Evolutionary conservation across 116 monocot genomes (phyloP).

Genomic region (Papilionanthe hybrid): DNA sequence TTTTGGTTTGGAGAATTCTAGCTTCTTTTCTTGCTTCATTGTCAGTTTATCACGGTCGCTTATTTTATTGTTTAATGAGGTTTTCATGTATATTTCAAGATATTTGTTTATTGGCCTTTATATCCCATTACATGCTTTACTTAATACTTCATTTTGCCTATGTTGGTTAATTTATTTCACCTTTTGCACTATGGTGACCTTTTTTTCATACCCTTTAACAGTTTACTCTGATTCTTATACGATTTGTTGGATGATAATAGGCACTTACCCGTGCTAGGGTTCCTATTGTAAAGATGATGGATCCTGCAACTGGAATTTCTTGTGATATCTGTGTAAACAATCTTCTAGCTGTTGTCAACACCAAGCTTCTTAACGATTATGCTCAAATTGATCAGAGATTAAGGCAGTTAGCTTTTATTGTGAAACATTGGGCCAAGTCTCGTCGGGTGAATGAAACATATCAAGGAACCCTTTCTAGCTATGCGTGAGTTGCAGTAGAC

Average conservation of each 20-base stretch:
- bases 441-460: constrained; percentile 91
- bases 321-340: constrained; percentile 99
- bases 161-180: neutral
- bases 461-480: constrained; percentile 94
- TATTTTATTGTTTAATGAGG: neutral
- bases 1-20: neutral
- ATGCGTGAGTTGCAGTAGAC: constrained; percentile 62
- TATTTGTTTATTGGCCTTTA: neutral
- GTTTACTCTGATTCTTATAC: constrained; percentile 4
- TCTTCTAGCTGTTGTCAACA: constrained; percentile 87
- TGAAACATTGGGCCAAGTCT: constrained; percentile 94
- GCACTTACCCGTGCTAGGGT: constrained; percentile 91
- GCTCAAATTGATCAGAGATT: constrained; percentile 81
- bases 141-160: neutral
- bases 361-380: constrained; percentile 91
- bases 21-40: neutral
- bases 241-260: constrained; percentile 28
- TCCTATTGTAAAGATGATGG: constrained; percentile 95
- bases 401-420: constrained; percentile 79
- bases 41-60: neutral
- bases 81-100: neutral
- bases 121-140: neutral
- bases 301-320: constrained; percentile 73
- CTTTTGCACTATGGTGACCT: neutral
- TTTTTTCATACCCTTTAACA: neutral